phyloP scores from a whole-genome alignment of 169 alveolate genomes.

The Plasmodium fragile region DNA sequence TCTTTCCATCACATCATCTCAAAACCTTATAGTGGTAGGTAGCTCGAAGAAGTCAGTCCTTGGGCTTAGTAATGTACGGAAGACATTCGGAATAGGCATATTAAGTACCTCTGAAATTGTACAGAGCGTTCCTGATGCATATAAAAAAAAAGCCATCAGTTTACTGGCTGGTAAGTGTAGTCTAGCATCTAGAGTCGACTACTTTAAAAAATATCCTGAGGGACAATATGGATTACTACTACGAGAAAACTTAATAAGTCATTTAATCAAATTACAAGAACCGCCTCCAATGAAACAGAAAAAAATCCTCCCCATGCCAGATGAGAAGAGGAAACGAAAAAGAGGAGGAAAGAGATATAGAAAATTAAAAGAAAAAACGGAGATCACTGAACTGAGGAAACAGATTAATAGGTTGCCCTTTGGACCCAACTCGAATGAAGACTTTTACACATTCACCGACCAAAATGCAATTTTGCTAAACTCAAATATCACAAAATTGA shows the following conservation, averaged over 20 bases:
- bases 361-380: slow-evolving; percentile 89
- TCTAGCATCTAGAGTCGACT: slow-evolving; percentile 90
- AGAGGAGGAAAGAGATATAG: slow-evolving; percentile 91
- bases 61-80: slow-evolving; percentile 59
- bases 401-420: slow-evolving; percentile 90
- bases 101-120: slow-evolving; percentile 87
- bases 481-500: slow-evolving; percentile 53
- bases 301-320: slow-evolving; percentile 91
- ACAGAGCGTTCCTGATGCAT: slow-evolving; percentile 81
- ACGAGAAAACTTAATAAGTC: slow-evolving; percentile 77
- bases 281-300: slow-evolving; percentile 78
- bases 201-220: slow-evolving; percentile 81
- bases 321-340: slow-evolving; percentile 85
- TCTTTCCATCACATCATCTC: slow-evolving; percentile 95
- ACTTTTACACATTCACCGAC: slow-evolving; percentile 72
- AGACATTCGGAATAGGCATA: slow-evolving; percentile 78
- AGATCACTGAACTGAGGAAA: slow-evolving; percentile 86
- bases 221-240: slow-evolving; percentile 81
- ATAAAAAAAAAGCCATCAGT: slow-evolving; percentile 86
- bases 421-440: slow-evolving; percentile 91
- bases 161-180: slow-evolving; percentile 87
- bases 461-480: slow-evolving; percentile 53
- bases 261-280: slow-evolving; percentile 70
- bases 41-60: slow-evolving; percentile 79
- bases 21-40: slow-evolving; percentile 91